These are phyloP conservation scores for Russula ochroleuca DNA, from an alignment of 768 basidiomycete genomes.

Conservation along the genomic window DNA sequence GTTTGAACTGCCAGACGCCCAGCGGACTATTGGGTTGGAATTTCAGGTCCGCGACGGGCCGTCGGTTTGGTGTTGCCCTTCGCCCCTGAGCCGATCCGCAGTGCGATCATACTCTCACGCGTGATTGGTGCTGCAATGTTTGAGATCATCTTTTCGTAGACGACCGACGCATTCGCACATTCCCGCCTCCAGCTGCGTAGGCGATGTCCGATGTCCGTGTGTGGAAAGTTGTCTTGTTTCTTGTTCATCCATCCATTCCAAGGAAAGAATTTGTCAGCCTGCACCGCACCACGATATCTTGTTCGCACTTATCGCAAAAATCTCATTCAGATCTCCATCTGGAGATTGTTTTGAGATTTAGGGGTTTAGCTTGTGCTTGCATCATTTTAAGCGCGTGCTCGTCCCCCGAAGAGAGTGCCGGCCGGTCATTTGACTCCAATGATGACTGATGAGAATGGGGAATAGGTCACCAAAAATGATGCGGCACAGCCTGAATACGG, in stretches of 20 bases:
- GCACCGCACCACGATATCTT: no score
- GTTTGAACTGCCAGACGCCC: neutral
- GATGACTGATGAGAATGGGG: neutral
- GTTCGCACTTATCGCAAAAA: neutral
- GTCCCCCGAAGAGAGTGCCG: neutral
- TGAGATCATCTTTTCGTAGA: slow-evolving; percentile 5
- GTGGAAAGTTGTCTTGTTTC: no score
- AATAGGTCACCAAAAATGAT: neutral
- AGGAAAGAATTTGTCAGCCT: neutral
- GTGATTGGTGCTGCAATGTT: neutral
- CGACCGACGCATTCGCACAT: neutral
- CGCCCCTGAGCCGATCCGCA: slow-evolving; percentile 14
- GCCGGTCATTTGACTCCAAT: slow-evolving; percentile 12
- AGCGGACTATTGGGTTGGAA: neutral
- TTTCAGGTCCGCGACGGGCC: slow-evolving; percentile 20
- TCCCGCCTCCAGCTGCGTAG: no score
- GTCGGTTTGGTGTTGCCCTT: neutral
- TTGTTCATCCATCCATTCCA: no score
- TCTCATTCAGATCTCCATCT: slow-evolving; percentile 18
- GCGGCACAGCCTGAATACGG: neutral
- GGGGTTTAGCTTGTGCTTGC: slow-evolving; percentile 6
- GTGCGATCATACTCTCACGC: neutral
- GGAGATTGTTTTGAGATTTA: slow-evolving; percentile 7
- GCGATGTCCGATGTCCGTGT: no score
- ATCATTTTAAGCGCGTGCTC: neutral